A percentile compares a stretch with the other conserved stretches of the same genome.
phyloP scores from a whole-genome alignment of 2,329 filamentous ascomycete genomes.

The Curvularia hawaiiensis region DNA sequence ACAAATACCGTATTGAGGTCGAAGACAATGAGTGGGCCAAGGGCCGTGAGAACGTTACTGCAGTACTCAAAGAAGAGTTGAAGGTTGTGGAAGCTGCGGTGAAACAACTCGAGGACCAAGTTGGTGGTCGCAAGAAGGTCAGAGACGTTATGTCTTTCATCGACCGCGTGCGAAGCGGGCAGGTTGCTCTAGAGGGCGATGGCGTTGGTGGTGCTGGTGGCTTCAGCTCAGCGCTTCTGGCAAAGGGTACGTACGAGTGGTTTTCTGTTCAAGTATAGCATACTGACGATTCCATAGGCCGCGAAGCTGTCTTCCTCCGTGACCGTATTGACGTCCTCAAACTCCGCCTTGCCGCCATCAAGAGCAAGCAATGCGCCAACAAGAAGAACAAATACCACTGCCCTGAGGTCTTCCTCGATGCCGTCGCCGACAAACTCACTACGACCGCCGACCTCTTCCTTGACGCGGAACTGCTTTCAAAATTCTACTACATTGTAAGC shows the following conservation, averaged over 20 bases:
- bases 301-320: constrained; percentile 91
- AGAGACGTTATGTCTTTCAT: constrained; percentile 90
- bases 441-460: constrained; percentile 95
- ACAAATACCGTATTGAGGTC: constrained; percentile 97
- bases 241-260: constrained; percentile 65
- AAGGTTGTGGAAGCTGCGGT: constrained; percentile 80
- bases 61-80: constrained; percentile 85
- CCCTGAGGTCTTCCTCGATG: constrained; percentile 96
- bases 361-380: constrained; percentile 84
- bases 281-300: constrained; percentile 60
- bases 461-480: constrained; percentile 93
- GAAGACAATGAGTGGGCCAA: constrained; percentile 87
- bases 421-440: constrained; percentile 92
- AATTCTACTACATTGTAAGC: constrained; percentile 86
- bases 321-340: constrained; percentile 89
- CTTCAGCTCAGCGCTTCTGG: constrained; percentile 85
- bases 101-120: constrained; percentile 73
- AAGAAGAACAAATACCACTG: constrained; percentile 95
- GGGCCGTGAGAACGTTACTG: constrained; percentile 80
- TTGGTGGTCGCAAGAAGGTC: constrained; percentile 84
- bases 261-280: not conserved
- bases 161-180: constrained; percentile 85
- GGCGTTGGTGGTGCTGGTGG: constrained; percentile 85
- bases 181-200: constrained; percentile 83
- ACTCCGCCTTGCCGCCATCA: constrained; percentile 85